Base-by-base conservation (phyloP, 306 rosid genomes). In the Cucumis sativus region DNA sequence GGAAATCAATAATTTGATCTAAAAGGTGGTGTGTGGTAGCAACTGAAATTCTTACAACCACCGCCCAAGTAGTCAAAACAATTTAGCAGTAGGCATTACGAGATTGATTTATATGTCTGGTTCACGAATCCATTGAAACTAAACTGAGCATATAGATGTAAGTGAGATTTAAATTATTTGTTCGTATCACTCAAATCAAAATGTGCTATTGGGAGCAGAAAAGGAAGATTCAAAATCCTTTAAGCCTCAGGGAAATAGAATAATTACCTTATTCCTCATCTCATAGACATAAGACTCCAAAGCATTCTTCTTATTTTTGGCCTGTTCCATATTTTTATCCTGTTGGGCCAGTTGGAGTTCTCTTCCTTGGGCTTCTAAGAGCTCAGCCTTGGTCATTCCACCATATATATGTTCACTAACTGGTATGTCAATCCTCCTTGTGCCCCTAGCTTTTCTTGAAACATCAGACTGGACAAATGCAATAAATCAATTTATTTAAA, bases 231-330 rank as follows among this genome's bases (percentile, higher is more conserved):
- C n/a, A 39, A 83, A 45, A 10, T 75, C 76, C 43, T 66, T 41
- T 41, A 43, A 20, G 59, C 72, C 67, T 59, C 76, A 77, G 71
- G 57, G 78, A 56, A 73, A 80, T 40, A 79, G 54, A 79, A 58
- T 54, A 56, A 45, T 70, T 88, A 96, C 99, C 98, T 96, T 96
- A 82, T 83, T 92, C 82, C 98, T 87, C 91, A 85, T 96, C 25
- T 96, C 98, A 84, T 96, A 96, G 69, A 96, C 97, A 49, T 91
- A 96, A 47, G 99, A 92, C 82, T 96, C 99, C 82, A 96, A 83
- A 21, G 85, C 91, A 68, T 96, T 96, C 89, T 96, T 96, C 91
- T 83, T 91, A 40, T 89, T 88, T 84, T 92, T 96, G 49, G 99
- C 91, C 80, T 69, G 91, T 88, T 96, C 99, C 87, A 96, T 86